Conservation (phyloP, 164 flowering plant genomes). For the Cinnamomum chago region DNA sequence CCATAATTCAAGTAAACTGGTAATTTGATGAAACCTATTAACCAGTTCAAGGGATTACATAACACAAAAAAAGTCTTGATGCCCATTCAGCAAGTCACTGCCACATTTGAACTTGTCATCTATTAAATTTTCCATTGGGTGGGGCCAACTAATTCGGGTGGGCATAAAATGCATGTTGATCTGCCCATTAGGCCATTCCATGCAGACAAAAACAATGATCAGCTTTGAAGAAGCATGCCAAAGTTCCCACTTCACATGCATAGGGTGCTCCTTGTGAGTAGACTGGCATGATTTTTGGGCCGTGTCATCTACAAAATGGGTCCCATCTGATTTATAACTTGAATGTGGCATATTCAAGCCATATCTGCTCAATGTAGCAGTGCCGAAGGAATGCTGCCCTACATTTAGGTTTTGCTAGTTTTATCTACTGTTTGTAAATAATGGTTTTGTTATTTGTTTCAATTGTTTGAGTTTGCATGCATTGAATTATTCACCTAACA, state of each 20-base stretch:
- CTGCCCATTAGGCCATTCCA: not conserved
- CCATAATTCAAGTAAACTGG: too few species aligned
- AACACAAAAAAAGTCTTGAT: too few species aligned
- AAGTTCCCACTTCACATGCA: not conserved
- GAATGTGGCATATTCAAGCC: too few species aligned
- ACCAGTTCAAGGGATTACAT: too few species aligned
- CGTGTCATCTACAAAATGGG: not conserved
- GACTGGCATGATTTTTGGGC: not conserved
- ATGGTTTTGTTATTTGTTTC: not conserved
- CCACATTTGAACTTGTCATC: not conserved
- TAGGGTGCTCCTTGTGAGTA: not conserved
- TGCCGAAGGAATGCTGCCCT: too few species aligned
- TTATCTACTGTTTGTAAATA: not conserved
- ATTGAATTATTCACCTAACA: not conserved
- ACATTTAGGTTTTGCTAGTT: too few species aligned
- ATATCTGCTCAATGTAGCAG: too few species aligned
- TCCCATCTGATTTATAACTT: too few species aligned
- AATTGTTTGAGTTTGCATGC: not conserved
- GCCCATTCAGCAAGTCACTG: not conserved
- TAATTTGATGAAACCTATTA: too few species aligned
- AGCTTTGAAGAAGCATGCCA: not conserved
- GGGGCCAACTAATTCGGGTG: not conserved
- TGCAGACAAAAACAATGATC: too few species aligned
- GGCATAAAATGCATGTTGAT: not conserved
- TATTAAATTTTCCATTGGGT: not conserved